Conservation (phyloP, 2,329 filamentous ascomycete genomes). For the Monilinia vaccinii-corymbosi region DNA sequence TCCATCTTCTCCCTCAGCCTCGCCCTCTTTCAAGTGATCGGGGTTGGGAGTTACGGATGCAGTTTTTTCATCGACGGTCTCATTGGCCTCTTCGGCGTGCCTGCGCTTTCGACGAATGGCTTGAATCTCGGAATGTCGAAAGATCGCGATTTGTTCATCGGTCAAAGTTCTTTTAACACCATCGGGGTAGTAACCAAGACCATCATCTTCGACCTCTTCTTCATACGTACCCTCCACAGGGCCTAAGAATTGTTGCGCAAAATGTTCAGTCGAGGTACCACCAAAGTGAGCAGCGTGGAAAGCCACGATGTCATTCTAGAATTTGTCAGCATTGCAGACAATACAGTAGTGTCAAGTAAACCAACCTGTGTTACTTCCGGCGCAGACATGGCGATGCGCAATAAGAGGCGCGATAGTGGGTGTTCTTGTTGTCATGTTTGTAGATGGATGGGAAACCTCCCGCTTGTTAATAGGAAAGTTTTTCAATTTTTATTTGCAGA, state of each 20-base stretch:
- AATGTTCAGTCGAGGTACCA: slow-evolving; percentile 40
- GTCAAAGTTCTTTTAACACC: slow-evolving; percentile 84
- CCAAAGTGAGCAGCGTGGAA: slow-evolving; percentile 27
- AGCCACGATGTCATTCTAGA: slow-evolving; percentile 23
- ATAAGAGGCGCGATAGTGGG: not conserved
- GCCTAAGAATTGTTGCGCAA: slow-evolving; percentile 39
- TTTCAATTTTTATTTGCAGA: not conserved
- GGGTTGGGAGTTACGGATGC: not conserved
- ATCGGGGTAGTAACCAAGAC: slow-evolving; percentile 75
- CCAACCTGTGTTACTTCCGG: slow-evolving; percentile 7
- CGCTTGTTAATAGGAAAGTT: not conserved
- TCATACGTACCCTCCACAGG: slow-evolving; percentile 41
- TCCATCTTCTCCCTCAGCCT: slow-evolving; percentile 17
- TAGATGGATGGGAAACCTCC: not conserved
- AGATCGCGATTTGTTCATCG: slow-evolving; percentile 83
- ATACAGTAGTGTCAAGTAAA: not conserved
- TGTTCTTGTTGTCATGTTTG: not conserved
- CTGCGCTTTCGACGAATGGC: slow-evolving; percentile 49
- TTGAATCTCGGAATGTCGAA: slow-evolving; percentile 81
- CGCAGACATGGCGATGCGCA: slow-evolving; percentile 6
- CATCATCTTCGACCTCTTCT: slow-evolving; percentile 48
- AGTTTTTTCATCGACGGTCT: slow-evolving; percentile 5
- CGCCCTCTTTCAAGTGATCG: not conserved
- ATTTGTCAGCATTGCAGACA: not conserved
- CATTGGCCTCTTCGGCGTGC: slow-evolving; percentile 21